Conservation (phyloP, 2,329 filamentous ascomycete genomes). For the Fusarium praegraminearum region DNA sequence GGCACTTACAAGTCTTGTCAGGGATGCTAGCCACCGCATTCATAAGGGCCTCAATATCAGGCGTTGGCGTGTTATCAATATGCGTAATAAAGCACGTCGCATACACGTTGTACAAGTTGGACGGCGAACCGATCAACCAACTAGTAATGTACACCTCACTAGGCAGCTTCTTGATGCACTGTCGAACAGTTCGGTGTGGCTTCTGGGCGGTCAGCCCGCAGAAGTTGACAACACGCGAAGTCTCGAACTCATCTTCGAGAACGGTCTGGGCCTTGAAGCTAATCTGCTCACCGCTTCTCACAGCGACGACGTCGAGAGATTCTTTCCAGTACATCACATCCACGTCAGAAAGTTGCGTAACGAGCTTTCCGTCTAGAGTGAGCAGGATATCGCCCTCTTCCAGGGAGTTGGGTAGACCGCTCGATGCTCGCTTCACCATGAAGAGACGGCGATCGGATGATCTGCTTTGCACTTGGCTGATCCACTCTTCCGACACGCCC, state of each 20-base stretch:
- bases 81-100: slow-evolving; percentile 98
- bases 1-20: slow-evolving; percentile 85
- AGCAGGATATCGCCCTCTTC: slow-evolving; percentile 93
- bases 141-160: slow-evolving; percentile 96
- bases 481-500: slow-evolving; percentile 97
- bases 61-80: slow-evolving; percentile 89
- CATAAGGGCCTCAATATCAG: slow-evolving; percentile 83
- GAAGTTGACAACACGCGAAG: slow-evolving; percentile 89
- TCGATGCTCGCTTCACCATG: slow-evolving; percentile 91
- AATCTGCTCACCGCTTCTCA: slow-evolving; percentile 87
- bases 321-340: slow-evolving; percentile 97
- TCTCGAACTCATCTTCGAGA: slow-evolving; percentile 89
- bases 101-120: slow-evolving; percentile 89
- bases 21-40: slow-evolving; percentile 87
- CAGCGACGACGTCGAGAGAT: slow-evolving; percentile 82
- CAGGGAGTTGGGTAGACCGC: slow-evolving; percentile 65
- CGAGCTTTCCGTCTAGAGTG: slow-evolving; percentile 88
- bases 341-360: slow-evolving; percentile 90
- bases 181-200: slow-evolving; percentile 93
- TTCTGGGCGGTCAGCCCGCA: slow-evolving; percentile 93
- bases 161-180: slow-evolving; percentile 97
- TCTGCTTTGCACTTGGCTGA: slow-evolving; percentile 88
- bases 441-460: slow-evolving; percentile 95
- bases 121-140: slow-evolving; percentile 81
- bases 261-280: slow-evolving; percentile 84